phyloP scores from a whole-genome alignment of 768 basidiomycete species.

The Suillus subalutaceus region DNA sequence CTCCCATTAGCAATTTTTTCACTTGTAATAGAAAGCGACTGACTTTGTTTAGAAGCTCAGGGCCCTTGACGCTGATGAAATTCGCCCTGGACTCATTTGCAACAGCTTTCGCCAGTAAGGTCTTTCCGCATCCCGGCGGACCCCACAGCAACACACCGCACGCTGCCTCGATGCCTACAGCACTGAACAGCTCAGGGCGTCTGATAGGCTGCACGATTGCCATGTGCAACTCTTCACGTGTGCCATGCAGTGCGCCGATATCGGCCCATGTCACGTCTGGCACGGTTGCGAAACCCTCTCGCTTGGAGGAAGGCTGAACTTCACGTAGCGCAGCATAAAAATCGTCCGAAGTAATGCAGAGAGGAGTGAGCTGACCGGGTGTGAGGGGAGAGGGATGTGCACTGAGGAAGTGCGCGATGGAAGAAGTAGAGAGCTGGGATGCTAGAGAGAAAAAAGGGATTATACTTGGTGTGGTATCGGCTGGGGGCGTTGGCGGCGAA shows the following conservation, averaged over 20 bases:
- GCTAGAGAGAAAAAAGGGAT: conserved; percentile 40
- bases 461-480: conserved; percentile 22
- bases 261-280: conserved; percentile 96
- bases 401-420: conserved; percentile 88
- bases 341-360: conserved; percentile 81
- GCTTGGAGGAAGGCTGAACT: conserved; percentile 94
- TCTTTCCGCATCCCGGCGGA: conserved; percentile 98
- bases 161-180: conserved; percentile 87
- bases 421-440: conserved; percentile 52
- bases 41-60: conserved; percentile 96
- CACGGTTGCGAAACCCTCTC: conserved; percentile 97
- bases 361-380: conserved; percentile 72
- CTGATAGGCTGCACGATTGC: conserved; percentile 95
- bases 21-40: background rate
- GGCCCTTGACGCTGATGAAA: conserved; percentile 98
- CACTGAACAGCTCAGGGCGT: conserved; percentile 84
- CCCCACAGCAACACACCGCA: conserved; percentile 99
- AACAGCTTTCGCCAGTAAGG: conserved; percentile 95
- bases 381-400: conserved; percentile 85
- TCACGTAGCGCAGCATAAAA: conserved; percentile 82
- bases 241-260: conserved; percentile 86
- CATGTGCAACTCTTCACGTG: conserved; percentile 94
- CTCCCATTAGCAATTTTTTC: conserved; percentile 7
- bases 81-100: conserved; percentile 95
- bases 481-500: conserved; percentile 19